A percentile compares a stretch with the other conserved stretches of the same genome.
Evolutionary conservation across 176 grass and related monocot genomes (phyloP).

Genomic region (Alloteropsis semialata): DNA sequence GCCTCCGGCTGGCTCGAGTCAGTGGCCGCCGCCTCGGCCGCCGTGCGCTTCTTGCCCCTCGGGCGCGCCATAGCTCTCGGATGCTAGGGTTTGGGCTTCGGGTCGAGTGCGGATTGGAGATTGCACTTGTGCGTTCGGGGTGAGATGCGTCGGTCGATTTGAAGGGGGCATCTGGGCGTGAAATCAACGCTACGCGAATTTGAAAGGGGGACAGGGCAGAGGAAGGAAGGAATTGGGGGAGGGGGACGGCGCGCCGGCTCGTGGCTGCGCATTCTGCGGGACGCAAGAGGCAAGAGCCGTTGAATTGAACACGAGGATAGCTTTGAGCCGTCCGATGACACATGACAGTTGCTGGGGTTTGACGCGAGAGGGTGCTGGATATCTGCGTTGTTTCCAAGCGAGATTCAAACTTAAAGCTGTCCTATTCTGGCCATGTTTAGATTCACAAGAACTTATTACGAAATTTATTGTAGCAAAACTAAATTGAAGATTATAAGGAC

Average conservation of each 20-base stretch:
- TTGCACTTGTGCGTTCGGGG: constrained; percentile 4
- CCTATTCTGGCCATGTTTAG: too few species aligned
- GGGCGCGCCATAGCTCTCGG: constrained; percentile 34
- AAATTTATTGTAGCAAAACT: too few species aligned
- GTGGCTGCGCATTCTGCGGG: neutral
- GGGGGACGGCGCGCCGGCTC: neutral
- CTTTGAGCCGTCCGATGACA: constrained; percentile 14
- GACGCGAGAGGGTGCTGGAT: too few species aligned
- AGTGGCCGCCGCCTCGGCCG: constrained; percentile 10
- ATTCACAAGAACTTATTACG: too few species aligned
- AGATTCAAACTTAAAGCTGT: too few species aligned
- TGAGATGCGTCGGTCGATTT: neutral
- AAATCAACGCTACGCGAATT: constrained; percentile 63
- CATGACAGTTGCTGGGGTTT: too few species aligned
- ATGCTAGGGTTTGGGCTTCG: constrained; percentile 13
- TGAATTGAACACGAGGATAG: neutral
- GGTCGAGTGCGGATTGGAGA: neutral
- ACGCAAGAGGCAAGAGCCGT: constrained; percentile 2
- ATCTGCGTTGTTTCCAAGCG: too few species aligned
- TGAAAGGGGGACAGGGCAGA: constrained; percentile 29
- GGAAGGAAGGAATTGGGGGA: neutral
- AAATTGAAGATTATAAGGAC: too few species aligned
- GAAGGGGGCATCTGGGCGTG: constrained; percentile 33
- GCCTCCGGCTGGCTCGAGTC: constrained; percentile 10
- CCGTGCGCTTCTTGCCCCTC: constrained; percentile 48